Base-by-base conservation (phyloP, 345 rosid genomes). In the Punica granatum region DNA sequence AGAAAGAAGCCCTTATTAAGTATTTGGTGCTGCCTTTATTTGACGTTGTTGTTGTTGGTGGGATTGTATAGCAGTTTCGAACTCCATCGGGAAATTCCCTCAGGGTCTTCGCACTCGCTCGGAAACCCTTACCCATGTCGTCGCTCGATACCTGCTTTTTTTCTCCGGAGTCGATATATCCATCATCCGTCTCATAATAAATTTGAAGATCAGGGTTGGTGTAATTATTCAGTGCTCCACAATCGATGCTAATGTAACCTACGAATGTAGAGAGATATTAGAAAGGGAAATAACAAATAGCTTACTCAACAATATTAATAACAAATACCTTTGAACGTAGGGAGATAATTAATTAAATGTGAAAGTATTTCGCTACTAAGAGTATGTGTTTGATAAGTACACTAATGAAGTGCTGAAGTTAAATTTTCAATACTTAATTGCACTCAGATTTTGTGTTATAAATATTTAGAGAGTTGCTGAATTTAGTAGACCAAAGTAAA, bases 1-100 rank as follows among this genome's bases (percentile, higher is more conserved):
- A 58, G 70, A 82, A 86, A 18, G 65, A 64, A 0, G 86, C 76
- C 70, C 92, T 75, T 58, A 89, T 73, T 68, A 86, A 35, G 65
- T 86, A 86, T 33, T 65, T 76, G 36, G n/a, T n/a, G n/a, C n/a
- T n/a, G n/a, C n/a, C 39, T 72, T n/a, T 59, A 56, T 28, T 28
- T 56, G 0, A 61, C 59, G 3, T 66, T 65, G 1, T 62, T n/a
- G n/a, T n/a, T n/a, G n/a, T 32, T 3, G 81, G 49, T 19, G 49
- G 60, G 4, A 72, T 39, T 1, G 75, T 58, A 62, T 78, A 80
- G 34, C 84, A 83, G 44, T 73, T 78, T 65, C 77, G 72, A 32
- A 6, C 53, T 13, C 81, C 82, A 3, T 44, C 67, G 2, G 84
- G 76, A 37, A 80, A 83, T 63, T 8, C 54, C 44, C 74, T 66